Percentiles rank a stretch among this genome's conserved stretches.
These are phyloP conservation scores for Thalassiosira delicatula DNA, from an alignment of 352 stramenopile species.

Conservation along the genomic window DNA sequence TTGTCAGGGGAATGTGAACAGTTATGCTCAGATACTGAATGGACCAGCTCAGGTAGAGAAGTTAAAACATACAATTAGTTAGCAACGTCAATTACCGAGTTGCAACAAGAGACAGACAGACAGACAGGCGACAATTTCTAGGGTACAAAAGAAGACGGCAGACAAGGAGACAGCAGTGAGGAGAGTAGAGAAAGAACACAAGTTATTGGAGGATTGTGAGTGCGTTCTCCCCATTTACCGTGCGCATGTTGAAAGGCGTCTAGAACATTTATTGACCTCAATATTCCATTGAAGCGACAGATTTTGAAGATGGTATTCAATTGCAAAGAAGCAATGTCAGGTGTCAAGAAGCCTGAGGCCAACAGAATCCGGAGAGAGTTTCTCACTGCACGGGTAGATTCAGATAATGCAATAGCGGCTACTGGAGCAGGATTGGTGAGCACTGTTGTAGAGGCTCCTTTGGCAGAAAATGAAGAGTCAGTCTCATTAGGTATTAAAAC, in stretches of 20 bases:
- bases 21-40: too few relatives aligned
- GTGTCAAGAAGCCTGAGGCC: not conserved
- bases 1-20: too few relatives aligned
- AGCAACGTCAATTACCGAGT: not conserved
- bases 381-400: not conserved
- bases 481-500: too few relatives aligned
- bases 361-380: not conserved
- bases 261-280: not conserved
- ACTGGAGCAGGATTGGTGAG: not conserved
- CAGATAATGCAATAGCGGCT: not conserved
- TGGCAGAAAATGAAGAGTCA: too few relatives aligned
- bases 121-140: not conserved
- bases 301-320: not conserved
- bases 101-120: not conserved
- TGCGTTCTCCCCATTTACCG: not conserved
- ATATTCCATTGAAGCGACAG: not conserved
- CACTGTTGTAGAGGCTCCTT: not conserved
- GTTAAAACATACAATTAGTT: not conserved
- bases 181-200: not conserved
- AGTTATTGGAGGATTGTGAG: not conserved
- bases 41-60: too few relatives aligned
- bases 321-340: not conserved
- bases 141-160: not conserved
- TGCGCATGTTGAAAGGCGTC: not conserved
- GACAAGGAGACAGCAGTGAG: conserved; percentile 3